phyloP scores from a whole-genome alignment of 345 rosid genomes.

The Eucalyptus guilfoylei region DNA sequence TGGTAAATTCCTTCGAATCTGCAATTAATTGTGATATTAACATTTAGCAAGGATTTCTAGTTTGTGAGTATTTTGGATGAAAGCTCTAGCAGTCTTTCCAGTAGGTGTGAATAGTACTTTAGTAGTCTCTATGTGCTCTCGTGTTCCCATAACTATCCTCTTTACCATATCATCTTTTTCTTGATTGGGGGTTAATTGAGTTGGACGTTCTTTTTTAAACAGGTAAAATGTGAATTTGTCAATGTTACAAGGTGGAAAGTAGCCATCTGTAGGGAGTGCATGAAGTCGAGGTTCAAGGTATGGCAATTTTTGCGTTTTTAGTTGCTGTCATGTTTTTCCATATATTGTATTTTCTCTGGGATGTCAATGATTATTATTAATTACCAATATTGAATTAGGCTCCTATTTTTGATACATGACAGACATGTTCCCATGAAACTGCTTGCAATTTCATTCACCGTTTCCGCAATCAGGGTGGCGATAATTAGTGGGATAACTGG shows the following conservation, averaged over 20 bases:
- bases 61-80: not conserved
- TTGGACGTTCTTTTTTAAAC: not conserved
- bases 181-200: not conserved
- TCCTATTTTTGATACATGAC: conserved; percentile 1
- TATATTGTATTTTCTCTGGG: not conserved
- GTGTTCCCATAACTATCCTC: not conserved
- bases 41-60: not conserved
- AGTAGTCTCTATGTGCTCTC: not conserved
- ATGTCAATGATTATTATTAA: not conserved
- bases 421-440: conserved; percentile 84
- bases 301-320: not conserved
- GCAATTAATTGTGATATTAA: not conserved
- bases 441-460: conserved; percentile 96
- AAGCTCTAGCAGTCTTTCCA: not conserved
- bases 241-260: conserved; percentile 83
- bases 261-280: conserved; percentile 93
- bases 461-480: conserved; percentile 93
- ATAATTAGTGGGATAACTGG: conserved; percentile 96
- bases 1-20: not conserved
- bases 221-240: conserved; percentile 82
- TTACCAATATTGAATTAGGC: not conserved
- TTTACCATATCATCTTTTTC: not conserved
- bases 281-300: conserved; percentile 78
- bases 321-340: not conserved
- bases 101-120: not conserved